phyloP scores from a whole-genome alignment of 1,284 basidiomycete species.

The Chiua sp. region DNA sequence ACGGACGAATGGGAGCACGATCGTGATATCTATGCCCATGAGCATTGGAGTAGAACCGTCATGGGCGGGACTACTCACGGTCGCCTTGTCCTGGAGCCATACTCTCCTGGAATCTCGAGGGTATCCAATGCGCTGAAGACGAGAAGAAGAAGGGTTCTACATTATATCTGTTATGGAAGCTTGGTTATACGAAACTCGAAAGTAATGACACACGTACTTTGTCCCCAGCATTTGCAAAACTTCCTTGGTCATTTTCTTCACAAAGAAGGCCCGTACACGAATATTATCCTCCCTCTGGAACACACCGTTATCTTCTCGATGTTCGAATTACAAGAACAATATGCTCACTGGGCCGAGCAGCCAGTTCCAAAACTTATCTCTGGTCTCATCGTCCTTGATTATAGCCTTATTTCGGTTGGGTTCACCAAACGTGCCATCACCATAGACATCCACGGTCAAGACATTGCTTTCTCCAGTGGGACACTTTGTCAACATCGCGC shows the following conservation, averaged over 20 bases:
- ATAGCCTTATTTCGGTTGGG: neutral
- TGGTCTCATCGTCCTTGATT: slow-evolving; percentile 26
- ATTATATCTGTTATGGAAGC: slow-evolving; percentile 22
- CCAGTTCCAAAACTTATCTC: slow-evolving; percentile 44
- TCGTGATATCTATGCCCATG: slow-evolving; percentile 47
- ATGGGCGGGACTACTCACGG: slow-evolving; percentile 42
- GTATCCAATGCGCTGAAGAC: slow-evolving; percentile 61
- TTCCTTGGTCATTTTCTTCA: slow-evolving; percentile 50
- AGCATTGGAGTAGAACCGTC: neutral
- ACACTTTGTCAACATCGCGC: slow-evolving; percentile 39
- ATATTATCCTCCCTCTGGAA: slow-evolving; percentile 39
- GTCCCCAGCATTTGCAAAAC: slow-evolving; percentile 56
- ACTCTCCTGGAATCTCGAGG: slow-evolving; percentile 56
- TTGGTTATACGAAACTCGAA: neutral
- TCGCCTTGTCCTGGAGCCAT: slow-evolving; percentile 41
- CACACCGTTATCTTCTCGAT: neutral
- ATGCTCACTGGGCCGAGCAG: slow-evolving; percentile 29
- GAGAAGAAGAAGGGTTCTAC: slow-evolving; percentile 65
- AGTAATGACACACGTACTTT: slow-evolving; percentile 36
- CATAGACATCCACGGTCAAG: slow-evolving; percentile 48
- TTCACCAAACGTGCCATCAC: slow-evolving; percentile 42
- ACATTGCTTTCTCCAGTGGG: slow-evolving; percentile 37
- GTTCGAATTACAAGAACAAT: neutral
- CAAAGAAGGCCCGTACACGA: slow-evolving; percentile 51
- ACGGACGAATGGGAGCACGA: slow-evolving; percentile 53